Evolutionary conservation across 331 rosid genomes (phyloP), one percentile per base, ranked within the genome.

Genomic region (Acacia pycnantha): DNA sequence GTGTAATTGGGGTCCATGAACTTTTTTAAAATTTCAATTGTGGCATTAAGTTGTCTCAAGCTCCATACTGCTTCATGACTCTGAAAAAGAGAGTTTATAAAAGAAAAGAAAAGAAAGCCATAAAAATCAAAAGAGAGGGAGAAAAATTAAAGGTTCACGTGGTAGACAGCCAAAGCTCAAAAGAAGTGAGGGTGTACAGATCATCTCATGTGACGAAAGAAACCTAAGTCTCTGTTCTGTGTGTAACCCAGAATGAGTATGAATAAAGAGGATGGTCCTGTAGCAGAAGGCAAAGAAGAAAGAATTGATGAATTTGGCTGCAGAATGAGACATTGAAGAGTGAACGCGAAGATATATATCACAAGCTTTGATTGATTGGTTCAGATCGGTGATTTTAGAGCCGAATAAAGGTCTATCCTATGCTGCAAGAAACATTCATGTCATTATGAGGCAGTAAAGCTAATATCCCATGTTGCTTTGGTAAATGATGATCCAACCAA

Each of bases 121-220:
- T 51, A 37, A 19, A 50, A 37, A 22, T 31, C 67, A 40, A 69
- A 11, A n/a, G 27, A n/a, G 47, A 4, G 35, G 6, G 21, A 27
- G 62, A 5, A 54, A 74, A 37, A 67, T 22, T 18, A 37, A 48
- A 1, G 66, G 11, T 74, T 76, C 87, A 84, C 84, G 56, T 81
- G 90, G 81, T 78, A 37, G 88, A 78, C 73, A 70, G 59, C 88
- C 67, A 76, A 84, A 76, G 78, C 70, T 86, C 62, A 62, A 84
- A 78, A 82, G 80, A 73, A 67, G 16, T 51, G 70, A 84, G 82
- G 73, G 75, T 31, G 65, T 40, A 43, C 80, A 84, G 76, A 24
- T 66, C 61, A 27, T 67, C 48, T 84, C 90, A 82, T 84, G 89
- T 71, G 88, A 82, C 46, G 15, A 78, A 77, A 82, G 74, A 78